Percentiles rank a stretch among this genome's conserved stretches.
phyloP scores from a whole-genome alignment of 2,329 filamentous ascomycete genomes.

The Fusarium sublunatum region DNA sequence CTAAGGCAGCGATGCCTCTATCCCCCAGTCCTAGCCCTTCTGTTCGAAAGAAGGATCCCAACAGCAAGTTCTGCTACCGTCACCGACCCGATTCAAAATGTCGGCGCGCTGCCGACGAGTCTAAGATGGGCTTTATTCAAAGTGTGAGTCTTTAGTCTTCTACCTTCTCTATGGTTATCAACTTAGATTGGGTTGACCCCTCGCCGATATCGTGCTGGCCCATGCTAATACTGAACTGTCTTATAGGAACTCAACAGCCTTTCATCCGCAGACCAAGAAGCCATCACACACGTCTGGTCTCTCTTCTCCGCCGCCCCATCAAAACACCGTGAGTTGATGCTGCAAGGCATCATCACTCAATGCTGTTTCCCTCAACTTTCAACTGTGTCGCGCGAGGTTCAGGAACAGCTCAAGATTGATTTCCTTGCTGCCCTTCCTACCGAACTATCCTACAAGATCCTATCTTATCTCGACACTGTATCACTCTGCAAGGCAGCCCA shows the following conservation, averaged over 20 bases:
- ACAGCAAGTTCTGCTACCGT: constrained; percentile 95
- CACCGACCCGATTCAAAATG: constrained; percentile 96
- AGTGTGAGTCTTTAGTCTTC: constrained; percentile 65
- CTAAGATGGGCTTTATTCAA: constrained; percentile 95
- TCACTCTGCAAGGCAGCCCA: constrained; percentile 96
- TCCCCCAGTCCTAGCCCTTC: constrained; percentile 27
- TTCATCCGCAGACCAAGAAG: constrained; percentile 87
- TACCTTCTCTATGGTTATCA: not conserved
- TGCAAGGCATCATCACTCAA: constrained; percentile 94
- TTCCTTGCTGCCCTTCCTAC: constrained; percentile 89
- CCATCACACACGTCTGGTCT: constrained; percentile 97
- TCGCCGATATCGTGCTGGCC: not conserved
- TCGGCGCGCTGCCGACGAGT: constrained; percentile 90
- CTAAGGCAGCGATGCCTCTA: constrained; percentile 49
- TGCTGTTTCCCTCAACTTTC: constrained; percentile 98
- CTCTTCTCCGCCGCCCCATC: constrained; percentile 94
- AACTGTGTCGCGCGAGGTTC: constrained; percentile 88
- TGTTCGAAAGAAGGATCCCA: constrained; percentile 65
- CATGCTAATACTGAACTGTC: constrained; percentile 5
- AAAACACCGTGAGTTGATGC: constrained; percentile 94
- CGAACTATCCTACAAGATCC: constrained; percentile 92
- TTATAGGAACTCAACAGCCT: constrained; percentile 81
- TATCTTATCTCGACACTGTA: constrained; percentile 91
- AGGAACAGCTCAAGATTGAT: constrained; percentile 97
- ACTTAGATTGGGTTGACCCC: not conserved